Conservation (phyloP, 768 basidiomycete species). For the Trametes meyenii region DNA sequence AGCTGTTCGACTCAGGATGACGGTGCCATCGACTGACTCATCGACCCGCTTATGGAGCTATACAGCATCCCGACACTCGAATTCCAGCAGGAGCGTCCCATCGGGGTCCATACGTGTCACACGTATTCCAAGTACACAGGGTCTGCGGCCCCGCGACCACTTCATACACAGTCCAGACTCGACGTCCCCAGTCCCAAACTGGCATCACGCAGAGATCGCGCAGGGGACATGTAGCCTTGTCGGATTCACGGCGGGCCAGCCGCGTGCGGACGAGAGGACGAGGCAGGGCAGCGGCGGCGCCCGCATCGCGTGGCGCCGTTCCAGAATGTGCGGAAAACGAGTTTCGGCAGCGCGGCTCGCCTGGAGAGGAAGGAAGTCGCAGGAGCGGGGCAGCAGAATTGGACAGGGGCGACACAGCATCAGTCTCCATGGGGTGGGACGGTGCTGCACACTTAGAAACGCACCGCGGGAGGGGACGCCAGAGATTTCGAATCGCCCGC, state of each 20-base stretch:
- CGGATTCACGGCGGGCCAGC: too few relatives aligned
- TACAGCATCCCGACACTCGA: background rate
- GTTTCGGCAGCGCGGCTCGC: background rate
- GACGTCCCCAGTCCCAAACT: background rate
- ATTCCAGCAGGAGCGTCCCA: too few relatives aligned
- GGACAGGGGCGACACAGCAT: slow-evolving; percentile 1
- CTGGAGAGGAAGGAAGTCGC: background rate
- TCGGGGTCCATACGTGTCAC: background rate
- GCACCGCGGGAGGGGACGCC: background rate
- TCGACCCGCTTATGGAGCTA: background rate
- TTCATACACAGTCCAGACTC: background rate
- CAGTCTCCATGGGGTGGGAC: too few relatives aligned
- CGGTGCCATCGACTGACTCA: background rate
- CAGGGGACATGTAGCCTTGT: background rate
- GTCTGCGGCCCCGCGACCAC: background rate
- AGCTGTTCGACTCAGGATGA: slow-evolving; percentile 13
- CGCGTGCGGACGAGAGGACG: background rate
- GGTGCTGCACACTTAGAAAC: background rate
- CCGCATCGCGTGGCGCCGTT: background rate
- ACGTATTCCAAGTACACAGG: background rate
- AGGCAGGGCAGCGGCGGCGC: background rate
- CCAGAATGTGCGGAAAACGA: background rate
- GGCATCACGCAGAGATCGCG: background rate
- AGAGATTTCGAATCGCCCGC: background rate
- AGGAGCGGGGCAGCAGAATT: background rate